Percentiles rank a stretch among this genome's conserved stretches.
phyloP scores from a whole-genome alignment of 2,329 filamentous ascomycete genomes.

The Alternaria arbusti region DNA sequence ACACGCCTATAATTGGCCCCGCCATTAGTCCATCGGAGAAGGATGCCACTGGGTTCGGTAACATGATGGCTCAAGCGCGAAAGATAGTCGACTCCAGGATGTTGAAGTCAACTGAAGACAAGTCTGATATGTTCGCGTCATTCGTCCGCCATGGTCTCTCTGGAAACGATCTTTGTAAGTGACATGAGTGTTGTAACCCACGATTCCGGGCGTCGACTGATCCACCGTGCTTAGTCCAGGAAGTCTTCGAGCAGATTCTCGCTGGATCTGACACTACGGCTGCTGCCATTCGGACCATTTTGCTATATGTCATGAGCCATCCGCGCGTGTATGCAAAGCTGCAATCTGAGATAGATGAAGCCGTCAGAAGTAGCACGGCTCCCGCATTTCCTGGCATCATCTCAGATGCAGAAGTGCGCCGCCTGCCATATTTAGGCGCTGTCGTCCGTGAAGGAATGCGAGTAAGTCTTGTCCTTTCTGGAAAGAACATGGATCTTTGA shows the following conservation, averaged over 20 bases:
- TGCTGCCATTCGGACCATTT: slow-evolving; percentile 59
- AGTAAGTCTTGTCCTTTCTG: not conserved
- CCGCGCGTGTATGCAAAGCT: slow-evolving; percentile 56
- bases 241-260: slow-evolving; percentile 55
- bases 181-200: not conserved
- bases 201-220: not conserved
- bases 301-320: slow-evolving; percentile 61
- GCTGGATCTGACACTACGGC: slow-evolving; percentile 67
- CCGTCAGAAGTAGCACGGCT: slow-evolving; percentile 45
- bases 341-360: slow-evolving; percentile 54
- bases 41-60: slow-evolving; percentile 36
- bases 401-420: slow-evolving; percentile 53
- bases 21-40: slow-evolving; percentile 47
- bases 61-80: slow-evolving; percentile 42
- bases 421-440: slow-evolving; percentile 54
- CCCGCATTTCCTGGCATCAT: slow-evolving; percentile 50
- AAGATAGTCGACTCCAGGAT: slow-evolving; percentile 52
- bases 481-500: not conserved
- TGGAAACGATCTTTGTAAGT: slow-evolving; percentile 44
- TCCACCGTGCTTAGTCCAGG: slow-evolving; percentile 39
- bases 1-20: slow-evolving; percentile 31
- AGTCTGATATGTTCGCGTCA: slow-evolving; percentile 61
- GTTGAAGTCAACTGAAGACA: slow-evolving; percentile 49
- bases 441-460: slow-evolving; percentile 57
- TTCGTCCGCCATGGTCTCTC: slow-evolving; percentile 57